These are phyloP conservation scores for Metschnikowia chrysomelidarum DNA, from an alignment of 805 yeast species.

Conservation along the genomic window DNA sequence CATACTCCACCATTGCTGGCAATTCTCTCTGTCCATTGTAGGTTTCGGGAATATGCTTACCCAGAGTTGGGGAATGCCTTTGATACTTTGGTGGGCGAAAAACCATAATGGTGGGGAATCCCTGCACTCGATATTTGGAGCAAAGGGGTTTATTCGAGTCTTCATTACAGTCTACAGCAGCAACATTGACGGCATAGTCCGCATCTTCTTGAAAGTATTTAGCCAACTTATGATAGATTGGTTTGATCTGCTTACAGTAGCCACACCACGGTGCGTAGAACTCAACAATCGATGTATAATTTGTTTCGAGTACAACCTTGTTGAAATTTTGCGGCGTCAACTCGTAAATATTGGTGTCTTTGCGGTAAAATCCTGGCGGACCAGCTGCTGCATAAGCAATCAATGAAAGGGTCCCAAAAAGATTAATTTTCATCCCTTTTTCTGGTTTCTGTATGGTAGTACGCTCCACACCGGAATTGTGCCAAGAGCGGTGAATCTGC, in stretches of 20 bases:
- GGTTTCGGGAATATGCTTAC: conserved; percentile 49
- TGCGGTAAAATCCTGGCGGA: conserved; percentile 33
- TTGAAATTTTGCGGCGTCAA: conserved; percentile 59
- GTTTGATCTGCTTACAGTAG: conserved; percentile 73
- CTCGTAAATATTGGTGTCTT: conserved; percentile 50
- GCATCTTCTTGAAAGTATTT: conserved; percentile 50
- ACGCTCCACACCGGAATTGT: too few species aligned
- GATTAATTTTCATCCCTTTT: conserved; percentile 5
- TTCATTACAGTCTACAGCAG: conserved; percentile 83
- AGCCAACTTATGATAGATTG: conserved; percentile 64
- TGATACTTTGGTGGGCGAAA: conserved; percentile 75
- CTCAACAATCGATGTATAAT: conserved; percentile 79
- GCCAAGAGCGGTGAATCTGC: too few species aligned
- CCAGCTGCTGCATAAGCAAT: conserved; percentile 9
- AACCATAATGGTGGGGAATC: conserved; percentile 81
- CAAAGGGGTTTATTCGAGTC: conserved; percentile 68
- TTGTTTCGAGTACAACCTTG: conserved; percentile 61
- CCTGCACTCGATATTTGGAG: conserved; percentile 58
- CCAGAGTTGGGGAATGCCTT: conserved; percentile 19
- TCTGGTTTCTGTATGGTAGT: too few species aligned
- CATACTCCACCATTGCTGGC: conserved; percentile 52
- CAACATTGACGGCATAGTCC: conserved; percentile 57
- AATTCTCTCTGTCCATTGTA: conserved; percentile 63
- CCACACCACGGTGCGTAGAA: conserved; percentile 99
- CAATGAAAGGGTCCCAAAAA: not conserved